Percentiles rank a stretch among this genome's conserved stretches.
These are phyloP conservation scores for Suillus spraguei DNA, from an alignment of 768 basidiomycete genomes.

Conservation along the genomic window DNA sequence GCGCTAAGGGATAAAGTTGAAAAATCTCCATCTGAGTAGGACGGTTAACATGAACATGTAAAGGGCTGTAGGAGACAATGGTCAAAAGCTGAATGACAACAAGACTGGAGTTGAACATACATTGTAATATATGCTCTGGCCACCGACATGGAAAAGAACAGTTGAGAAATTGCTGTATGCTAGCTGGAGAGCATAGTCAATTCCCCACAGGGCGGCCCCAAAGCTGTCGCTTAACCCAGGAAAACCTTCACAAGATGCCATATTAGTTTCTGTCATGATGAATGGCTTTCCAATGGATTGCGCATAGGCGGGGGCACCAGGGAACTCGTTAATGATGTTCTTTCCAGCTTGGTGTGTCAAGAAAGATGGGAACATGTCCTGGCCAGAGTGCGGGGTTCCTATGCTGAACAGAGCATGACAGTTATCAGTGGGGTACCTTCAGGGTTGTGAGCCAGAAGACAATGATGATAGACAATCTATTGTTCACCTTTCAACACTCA, in stretches of 20 bases:
- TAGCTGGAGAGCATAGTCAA: slow-evolving; percentile 56
- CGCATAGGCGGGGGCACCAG: slow-evolving; percentile 46
- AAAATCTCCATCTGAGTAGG: background rate
- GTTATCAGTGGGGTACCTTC: slow-evolving; percentile 63
- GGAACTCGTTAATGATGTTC: slow-evolving; percentile 53
- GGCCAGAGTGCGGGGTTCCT: slow-evolving; percentile 43
- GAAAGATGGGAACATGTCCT: slow-evolving; percentile 44
- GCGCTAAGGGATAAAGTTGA: slow-evolving; percentile 38
- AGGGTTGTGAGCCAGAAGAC: slow-evolving; percentile 17
- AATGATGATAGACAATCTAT: background rate
- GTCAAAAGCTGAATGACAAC: background rate
- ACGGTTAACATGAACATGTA: slow-evolving; percentile 32
- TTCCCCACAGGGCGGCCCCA: slow-evolving; percentile 52
- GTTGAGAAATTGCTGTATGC: slow-evolving; percentile 49
- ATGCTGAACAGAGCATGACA: slow-evolving; percentile 53
- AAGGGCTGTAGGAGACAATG: slow-evolving; percentile 32
- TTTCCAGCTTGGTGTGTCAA: slow-evolving; percentile 58
- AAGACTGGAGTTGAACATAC: slow-evolving; percentile 41
- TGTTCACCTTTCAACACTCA: slow-evolving; percentile 58
- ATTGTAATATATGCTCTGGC: slow-evolving; percentile 67
- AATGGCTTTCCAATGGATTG: slow-evolving; percentile 43
- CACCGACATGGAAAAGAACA: slow-evolving; percentile 55
- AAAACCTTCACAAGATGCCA: slow-evolving; percentile 53
- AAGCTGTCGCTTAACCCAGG: slow-evolving; percentile 60
- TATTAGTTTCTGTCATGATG: slow-evolving; percentile 61